A percentile compares a stretch with the other conserved stretches of the same genome.
These are phyloP conservation scores for Trypanosoma cruzi DNA, from an alignment of 208 protist genomes.

Conservation along the genomic window DNA sequence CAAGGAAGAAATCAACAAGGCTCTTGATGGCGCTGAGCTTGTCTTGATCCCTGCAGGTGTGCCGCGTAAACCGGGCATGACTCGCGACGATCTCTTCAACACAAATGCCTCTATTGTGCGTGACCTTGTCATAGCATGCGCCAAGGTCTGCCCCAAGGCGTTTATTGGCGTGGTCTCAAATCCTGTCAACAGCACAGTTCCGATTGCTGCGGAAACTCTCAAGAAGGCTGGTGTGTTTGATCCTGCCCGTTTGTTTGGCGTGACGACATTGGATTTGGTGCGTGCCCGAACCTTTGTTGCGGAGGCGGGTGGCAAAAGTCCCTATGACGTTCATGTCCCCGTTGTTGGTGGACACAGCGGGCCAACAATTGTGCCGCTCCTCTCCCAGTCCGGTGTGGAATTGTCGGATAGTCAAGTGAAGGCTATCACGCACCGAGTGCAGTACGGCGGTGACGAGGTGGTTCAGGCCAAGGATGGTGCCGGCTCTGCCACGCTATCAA, in stretches of 20 bases:
- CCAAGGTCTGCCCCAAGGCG: conserved; percentile 88
- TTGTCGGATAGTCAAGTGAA: conserved; percentile 68
- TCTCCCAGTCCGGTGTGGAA: conserved; percentile 64
- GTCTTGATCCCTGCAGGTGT: conserved; percentile 95
- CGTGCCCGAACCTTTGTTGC: conserved; percentile 86
- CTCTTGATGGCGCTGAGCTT: conserved; percentile 78
- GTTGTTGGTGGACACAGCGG: conserved; percentile 96
- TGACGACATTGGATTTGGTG: conserved; percentile 93
- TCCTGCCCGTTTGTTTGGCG: conserved; percentile 84
- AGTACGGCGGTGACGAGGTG: conserved; percentile 86
- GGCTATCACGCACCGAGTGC: conserved; percentile 83
- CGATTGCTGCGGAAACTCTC: conserved; percentile 92
- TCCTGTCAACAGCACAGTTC: conserved; percentile 96
- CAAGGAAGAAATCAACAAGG: conserved; percentile 65
- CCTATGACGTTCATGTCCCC: conserved; percentile 71
- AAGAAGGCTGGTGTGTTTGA: conserved; percentile 89
- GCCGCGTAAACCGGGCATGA: conserved; percentile 97
- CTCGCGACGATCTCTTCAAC: conserved; percentile 96
- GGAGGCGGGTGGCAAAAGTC: conserved; percentile 49
- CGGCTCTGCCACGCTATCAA: conserved; percentile 85
- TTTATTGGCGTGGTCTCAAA: conserved; percentile 93
- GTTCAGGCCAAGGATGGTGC: conserved; percentile 88
- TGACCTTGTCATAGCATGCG: conserved; percentile 81
- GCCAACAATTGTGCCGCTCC: conserved; percentile 93
- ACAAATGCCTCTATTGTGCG: conserved; percentile 93